Base-by-base conservation (phyloP, 2,329 filamentous ascomycete species). In the Huntiella abstrusa region DNA sequence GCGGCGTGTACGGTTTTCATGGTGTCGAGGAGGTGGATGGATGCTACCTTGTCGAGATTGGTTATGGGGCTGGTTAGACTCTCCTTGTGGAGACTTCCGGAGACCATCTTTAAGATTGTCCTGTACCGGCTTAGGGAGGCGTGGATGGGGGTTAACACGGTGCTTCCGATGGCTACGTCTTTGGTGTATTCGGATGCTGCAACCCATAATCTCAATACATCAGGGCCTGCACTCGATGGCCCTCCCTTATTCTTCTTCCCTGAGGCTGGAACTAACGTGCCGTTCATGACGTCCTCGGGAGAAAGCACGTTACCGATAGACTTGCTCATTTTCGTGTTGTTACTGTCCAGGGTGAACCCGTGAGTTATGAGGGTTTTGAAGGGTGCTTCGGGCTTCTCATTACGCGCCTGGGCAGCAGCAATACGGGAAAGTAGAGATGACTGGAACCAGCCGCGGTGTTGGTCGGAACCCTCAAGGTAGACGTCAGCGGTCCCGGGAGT, bases 261-360 rank as follows among this genome's bases (percentile, higher is more conserved):
- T 10, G 6, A 28, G 0, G 79, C 76, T 4, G 82, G 81, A 11
- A 92, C 63, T 8, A 94, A 66, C 3, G 77, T 76, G 5, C 88
- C 88, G 45, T 84, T 75, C 67, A 95, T 91, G 53, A 98, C 86
- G 51, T 94, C 70, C 5, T 73, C 67, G 0, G 88, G 87, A 0
- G 75, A 71, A 47, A 96, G 77, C 22, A 83, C 79, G 56, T 98
- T 98, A 12, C 91, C 91, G 1, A 95, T 65, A 0, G 86, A 95
- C 61, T 98, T 98, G 58, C 87, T 95, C 91, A 98, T 98, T 61
- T 98, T 98, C 58, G 83, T 85, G n/a, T 87, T 87, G 33, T 82
- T 66, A 43, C 80, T 71, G 55, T 98, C 91, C 2, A 98, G 73
- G 0, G 85, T 87, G 59, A 98, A 98, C 1, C 91, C 91, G 58